phyloP scores from a whole-genome alignment of 2,329 filamentous ascomycete genomes.

The Fusarium drepaniforme region DNA sequence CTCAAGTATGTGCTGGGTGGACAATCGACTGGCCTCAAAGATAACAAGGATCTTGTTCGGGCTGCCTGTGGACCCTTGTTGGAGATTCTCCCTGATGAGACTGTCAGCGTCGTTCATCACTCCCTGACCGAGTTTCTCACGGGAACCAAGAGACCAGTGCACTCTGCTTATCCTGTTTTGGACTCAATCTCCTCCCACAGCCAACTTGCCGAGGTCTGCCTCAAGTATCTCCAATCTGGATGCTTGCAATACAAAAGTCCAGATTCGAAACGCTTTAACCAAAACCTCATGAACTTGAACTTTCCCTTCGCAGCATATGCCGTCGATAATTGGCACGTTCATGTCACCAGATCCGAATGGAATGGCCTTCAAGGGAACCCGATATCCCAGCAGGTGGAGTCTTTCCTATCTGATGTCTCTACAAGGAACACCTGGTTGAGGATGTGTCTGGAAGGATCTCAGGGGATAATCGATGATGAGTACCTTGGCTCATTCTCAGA shows the following conservation, averaged over 20 bases:
- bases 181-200: slow-evolving; percentile 21
- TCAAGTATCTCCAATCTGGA: slow-evolving; percentile 28
- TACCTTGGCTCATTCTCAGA: background rate
- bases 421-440: slow-evolving; percentile 9
- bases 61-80: slow-evolving; percentile 34
- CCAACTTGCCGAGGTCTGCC: slow-evolving; percentile 28
- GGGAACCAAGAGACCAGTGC: slow-evolving; percentile 13
- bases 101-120: slow-evolving; percentile 37
- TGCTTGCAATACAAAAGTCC: background rate
- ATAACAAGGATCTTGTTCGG: slow-evolving; percentile 27
- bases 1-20: slow-evolving; percentile 2
- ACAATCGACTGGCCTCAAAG: slow-evolving; percentile 8
- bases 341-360: slow-evolving; percentile 18
- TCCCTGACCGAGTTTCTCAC: slow-evolving; percentile 36
- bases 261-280: background rate
- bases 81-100: slow-evolving; percentile 34
- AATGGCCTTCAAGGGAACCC: background rate
- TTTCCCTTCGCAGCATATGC: slow-evolving; percentile 32
- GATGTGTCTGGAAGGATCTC: background rate
- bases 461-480: background rate
- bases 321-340: slow-evolving; percentile 19
- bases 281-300: slow-evolving; percentile 1
- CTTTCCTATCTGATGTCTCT: slow-evolving; percentile 5
- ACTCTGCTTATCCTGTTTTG: slow-evolving; percentile 22
- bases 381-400: slow-evolving; percentile 8